Evolutionary conservation across 2,329 filamentous ascomycete genomes (phyloP), one percentile per base, ranked within the genome.

Genomic region (Colletotrichum neosansevieriae): DNA sequence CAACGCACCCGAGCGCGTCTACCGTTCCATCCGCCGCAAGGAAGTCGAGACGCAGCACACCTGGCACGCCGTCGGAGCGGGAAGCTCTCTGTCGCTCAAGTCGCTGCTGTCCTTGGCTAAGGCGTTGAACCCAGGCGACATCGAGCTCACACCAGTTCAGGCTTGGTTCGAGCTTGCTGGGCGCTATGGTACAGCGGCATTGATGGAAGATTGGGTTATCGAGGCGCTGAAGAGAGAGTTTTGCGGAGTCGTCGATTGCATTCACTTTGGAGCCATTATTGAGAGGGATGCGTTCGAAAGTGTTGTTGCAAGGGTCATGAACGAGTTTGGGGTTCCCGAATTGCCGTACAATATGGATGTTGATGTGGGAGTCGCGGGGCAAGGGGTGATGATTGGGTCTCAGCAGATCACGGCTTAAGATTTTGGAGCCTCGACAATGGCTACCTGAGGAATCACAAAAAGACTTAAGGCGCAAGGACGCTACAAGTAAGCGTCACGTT

Each of bases 131-230:
- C 77, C 79, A 3, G 77, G 79, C 32, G 76, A 76, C 58, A 62
- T 74, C 17, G 84, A 86, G 73, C 73, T 86, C 44, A 81, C 84
- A 32, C 85, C 85, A 15, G 82, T 87, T 29, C 85, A 87, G 75
- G 84, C 81, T 1, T 87, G 84, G 85, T 87, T 87, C 73, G 85
- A 87, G 78, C 79, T 87, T 29, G 80, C 79, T 24, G 74, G 70
- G 4, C 73, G 77, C 42, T 85, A 82, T 71, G 80, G 81, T 21
- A 70, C 76, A n/a, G 77, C 71, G 11, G 60, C 78, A 15, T 75
- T 85, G n/a, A 73, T 83, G 58, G 73, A 78, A 51, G 63, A 62
- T 0, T 73, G 72, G 21, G 73, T 79, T 40, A 71, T 85, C 45
- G 79, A 78, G 10, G 57, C 60, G 29, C 75, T 87, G 56, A 78